Evolutionary conservation across 805 yeast genomes (phyloP), one percentile per base, ranked within the genome.

Genomic region (Candida broadrunensis): DNA sequence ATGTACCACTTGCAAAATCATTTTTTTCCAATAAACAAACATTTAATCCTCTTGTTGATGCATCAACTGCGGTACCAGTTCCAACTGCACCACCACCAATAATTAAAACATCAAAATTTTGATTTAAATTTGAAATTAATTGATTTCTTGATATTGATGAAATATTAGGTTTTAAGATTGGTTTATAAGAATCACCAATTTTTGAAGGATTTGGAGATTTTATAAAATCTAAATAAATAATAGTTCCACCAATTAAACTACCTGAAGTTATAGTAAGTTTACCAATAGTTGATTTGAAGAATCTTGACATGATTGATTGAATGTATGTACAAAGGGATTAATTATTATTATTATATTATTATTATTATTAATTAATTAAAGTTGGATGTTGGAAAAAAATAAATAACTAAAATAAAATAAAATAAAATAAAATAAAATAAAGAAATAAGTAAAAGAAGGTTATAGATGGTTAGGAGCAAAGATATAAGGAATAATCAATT

Each of bases 61-160:
- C 97, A 65, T 90, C 98, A 33, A 90, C 70, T 1, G 97, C 97
- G 36, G 88, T 79, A 45, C 97, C 98, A 4, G 96, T 72, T 47
- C 98, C 98, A 13, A 93, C 83, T 30, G 97, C 97, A 60, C 98
- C 98, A 51, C 97, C 97, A 46, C 98, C 98, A 51, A 91, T 81
- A 51, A 90, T 74, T 48, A 90, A 66, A n/a, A 90, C 76, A 60
- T 91, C 97, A 55, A 77, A 82, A 57, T 83, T 75, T 39, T 77
- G 63, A 35, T 65, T 47, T 43, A 83, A 59, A 44, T 72, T 73
- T 4, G 70, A 55, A 37, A 84, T 47, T 44, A 83, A 59, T 35
- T 76, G 78, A 3, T 65, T 61, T 58, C 91, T 70, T 1, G 80
- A 42, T 19, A 87, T 86, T 38, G 84, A 83, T 14, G 72, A 50